phyloP scores from a whole-genome alignment of 352 stramenopile genomes.

The Globisporangium nunn region DNA sequence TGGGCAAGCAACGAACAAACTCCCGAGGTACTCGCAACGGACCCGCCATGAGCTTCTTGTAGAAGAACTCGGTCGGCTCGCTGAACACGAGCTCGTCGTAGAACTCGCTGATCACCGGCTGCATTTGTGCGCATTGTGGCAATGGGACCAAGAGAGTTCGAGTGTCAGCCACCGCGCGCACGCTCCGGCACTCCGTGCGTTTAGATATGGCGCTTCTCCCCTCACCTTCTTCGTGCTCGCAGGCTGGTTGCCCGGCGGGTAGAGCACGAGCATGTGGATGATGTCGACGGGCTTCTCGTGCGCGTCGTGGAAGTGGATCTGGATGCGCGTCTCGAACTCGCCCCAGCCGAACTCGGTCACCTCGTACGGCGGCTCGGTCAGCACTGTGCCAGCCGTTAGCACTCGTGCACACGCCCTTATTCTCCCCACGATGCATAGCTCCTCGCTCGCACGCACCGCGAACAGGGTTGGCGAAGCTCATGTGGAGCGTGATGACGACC shows the following conservation, averaged over 20 bases:
- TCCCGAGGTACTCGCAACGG: background rate
- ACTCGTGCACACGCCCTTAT: no score
- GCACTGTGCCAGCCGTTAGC: slow-evolving; percentile 44
- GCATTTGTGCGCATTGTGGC: background rate
- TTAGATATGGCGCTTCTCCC: background rate
- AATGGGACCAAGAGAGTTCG: background rate
- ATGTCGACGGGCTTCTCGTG: slow-evolving; percentile 89
- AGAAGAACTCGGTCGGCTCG: slow-evolving; percentile 94
- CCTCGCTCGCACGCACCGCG: slow-evolving; percentile 33
- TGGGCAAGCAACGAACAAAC: background rate
- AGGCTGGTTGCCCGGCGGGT: slow-evolving; percentile 77
- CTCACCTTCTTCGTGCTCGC: slow-evolving; percentile 86
- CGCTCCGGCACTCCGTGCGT: background rate
- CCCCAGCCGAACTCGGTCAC: slow-evolving; percentile 96
- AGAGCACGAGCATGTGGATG: slow-evolving; percentile 84
- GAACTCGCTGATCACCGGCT: slow-evolving; percentile 93
- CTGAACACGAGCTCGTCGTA: slow-evolving; percentile 99
- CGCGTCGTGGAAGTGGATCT: slow-evolving; percentile 94
- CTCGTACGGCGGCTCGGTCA: slow-evolving; percentile 93
- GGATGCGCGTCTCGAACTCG: slow-evolving; percentile 96
- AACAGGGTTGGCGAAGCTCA: slow-evolving; percentile 93
- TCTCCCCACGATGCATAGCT: background rate
- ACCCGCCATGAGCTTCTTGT: slow-evolving; percentile 86
- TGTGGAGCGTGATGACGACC: slow-evolving; percentile 96
- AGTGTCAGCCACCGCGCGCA: background rate